phyloP scores from a whole-genome alignment of 345 rosid genomes.

The Anacardium occidentale region DNA sequence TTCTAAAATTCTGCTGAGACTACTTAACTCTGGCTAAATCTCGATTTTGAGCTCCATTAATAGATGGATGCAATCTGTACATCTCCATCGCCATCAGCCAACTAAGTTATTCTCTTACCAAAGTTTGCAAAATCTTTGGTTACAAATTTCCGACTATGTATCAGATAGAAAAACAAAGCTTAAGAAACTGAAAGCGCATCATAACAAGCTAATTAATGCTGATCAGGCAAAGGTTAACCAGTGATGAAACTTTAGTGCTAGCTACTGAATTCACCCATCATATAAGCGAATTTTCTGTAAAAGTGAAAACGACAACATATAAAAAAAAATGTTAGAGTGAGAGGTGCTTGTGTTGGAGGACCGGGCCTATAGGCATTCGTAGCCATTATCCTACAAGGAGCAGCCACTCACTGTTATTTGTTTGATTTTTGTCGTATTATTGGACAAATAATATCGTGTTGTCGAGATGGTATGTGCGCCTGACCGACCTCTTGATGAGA shows the following conservation, averaged over 20 bases:
- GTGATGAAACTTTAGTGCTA: not conserved
- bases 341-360: slow-evolving; percentile 4
- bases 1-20: not conserved
- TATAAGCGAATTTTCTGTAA: slow-evolving; percentile 2
- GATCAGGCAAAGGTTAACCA: too few relatives aligned
- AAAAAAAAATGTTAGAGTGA: not conserved
- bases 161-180: too few relatives aligned
- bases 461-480: slow-evolving; percentile 1
- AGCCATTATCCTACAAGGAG: slow-evolving; percentile 7
- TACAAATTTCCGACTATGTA: too few relatives aligned
- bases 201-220: too few relatives aligned
- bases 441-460: not conserved
- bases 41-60: not conserved
- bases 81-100: not conserved
- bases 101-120: not conserved
- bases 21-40: not conserved
- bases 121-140: not conserved
- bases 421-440: slow-evolving; percentile 14
- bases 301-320: not conserved
- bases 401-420: not conserved
- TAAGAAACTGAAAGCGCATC: too few relatives aligned
- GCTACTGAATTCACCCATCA: not conserved
- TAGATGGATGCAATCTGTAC: not conserved
- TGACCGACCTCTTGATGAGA: slow-evolving; percentile 4
- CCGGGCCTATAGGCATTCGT: not conserved